Conservation (phyloP, 257 asterid species). For the Solanum piurae region DNA sequence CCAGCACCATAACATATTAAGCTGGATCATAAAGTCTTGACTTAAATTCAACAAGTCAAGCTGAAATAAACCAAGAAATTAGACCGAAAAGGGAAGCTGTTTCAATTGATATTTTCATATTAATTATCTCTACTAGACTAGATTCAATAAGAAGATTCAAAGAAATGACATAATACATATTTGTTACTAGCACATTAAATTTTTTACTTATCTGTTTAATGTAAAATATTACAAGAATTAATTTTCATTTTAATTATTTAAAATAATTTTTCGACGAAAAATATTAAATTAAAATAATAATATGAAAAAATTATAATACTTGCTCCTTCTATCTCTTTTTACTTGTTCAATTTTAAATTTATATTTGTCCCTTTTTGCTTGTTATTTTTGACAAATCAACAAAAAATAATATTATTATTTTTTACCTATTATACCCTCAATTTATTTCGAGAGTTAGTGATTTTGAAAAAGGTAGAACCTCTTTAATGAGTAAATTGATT, state of each 20-base stretch:
- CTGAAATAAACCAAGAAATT: not conserved
- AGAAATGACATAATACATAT: not conserved
- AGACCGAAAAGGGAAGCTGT: not conserved
- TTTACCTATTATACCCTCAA: too few relatives aligned
- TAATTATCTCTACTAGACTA: not conserved
- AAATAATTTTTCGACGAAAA: not conserved
- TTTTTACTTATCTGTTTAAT: not conserved
- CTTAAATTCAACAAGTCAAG: not conserved
- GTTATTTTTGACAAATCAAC: too few relatives aligned
- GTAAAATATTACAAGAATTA: not conserved
- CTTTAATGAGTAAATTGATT: too few relatives aligned
- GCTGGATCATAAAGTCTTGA: not conserved
- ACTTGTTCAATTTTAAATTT: too few relatives aligned
- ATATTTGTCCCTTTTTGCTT: too few relatives aligned
- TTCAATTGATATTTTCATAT: not conserved
- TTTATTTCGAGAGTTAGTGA: too few relatives aligned
- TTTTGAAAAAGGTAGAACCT: rapidly evolving
- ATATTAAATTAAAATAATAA: too few relatives aligned
- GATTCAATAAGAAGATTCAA: not conserved
- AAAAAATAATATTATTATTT: too few relatives aligned
- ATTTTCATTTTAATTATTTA: not conserved
- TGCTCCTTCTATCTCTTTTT: too few relatives aligned
- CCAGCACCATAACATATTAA: not conserved
- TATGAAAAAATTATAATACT: too few relatives aligned
- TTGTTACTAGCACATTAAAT: not conserved